These are phyloP conservation scores for Colletotrichum eremochloae DNA, from an alignment of 2,329 filamentous ascomycete species.

Conservation along the genomic window DNA sequence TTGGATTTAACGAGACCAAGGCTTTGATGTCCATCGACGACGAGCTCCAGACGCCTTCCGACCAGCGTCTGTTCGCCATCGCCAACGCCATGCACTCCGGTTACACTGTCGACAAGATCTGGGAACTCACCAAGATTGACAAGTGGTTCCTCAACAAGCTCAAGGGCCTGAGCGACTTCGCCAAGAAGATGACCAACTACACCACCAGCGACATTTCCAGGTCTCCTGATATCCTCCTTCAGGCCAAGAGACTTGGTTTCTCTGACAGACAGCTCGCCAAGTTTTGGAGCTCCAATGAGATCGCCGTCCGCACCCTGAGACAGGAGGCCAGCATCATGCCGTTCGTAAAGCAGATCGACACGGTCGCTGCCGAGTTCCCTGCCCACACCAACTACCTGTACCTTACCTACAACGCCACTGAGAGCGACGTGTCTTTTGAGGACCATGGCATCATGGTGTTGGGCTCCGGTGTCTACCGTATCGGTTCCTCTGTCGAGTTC, in stretches of 20 bases:
- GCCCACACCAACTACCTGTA: constrained; percentile 97
- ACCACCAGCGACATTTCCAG: constrained; percentile 74
- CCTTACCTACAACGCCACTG: constrained; percentile 91
- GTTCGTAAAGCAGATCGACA: constrained; percentile 98
- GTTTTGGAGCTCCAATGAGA: constrained; percentile 95
- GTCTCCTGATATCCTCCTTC: constrained; percentile 75
- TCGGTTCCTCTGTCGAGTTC: constrained; percentile 97
- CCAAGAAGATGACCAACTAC: constrained; percentile 80
- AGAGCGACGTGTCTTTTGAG: constrained; percentile 85
- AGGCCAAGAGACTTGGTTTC: constrained; percentile 95
- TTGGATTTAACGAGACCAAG: constrained; percentile 92
- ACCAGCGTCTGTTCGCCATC: constrained; percentile 96
- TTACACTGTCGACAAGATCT: constrained; percentile 96
- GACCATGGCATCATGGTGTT: constrained; percentile 97
- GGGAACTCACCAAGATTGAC: constrained; percentile 98
- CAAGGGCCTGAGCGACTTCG: constrained; percentile 91
- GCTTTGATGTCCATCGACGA: constrained; percentile 96
- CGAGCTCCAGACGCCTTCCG: constrained; percentile 96
- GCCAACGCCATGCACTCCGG: constrained; percentile 97
- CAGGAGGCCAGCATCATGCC: constrained; percentile 89
- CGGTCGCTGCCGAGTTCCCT: constrained; percentile 96
- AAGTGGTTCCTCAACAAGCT: constrained; percentile 97
- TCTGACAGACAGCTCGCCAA: constrained; percentile 93
- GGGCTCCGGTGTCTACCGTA: constrained; percentile 95
- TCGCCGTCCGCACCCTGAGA: constrained; percentile 86